These are phyloP conservation scores for Irpex sp. DNA, from an alignment of 1,284 basidiomycete species.

Conservation along the genomic window DNA sequence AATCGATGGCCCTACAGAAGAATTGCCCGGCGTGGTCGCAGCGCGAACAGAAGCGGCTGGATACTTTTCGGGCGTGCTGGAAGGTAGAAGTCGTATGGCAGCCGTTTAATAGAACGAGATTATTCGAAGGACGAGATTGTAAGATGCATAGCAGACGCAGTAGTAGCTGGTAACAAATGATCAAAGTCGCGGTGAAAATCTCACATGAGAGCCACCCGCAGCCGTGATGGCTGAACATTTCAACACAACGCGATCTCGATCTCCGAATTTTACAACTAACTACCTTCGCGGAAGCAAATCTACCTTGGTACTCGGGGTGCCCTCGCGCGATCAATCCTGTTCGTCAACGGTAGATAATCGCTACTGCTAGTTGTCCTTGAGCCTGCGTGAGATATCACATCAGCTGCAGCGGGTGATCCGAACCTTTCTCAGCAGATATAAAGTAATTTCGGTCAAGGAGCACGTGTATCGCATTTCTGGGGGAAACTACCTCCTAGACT, in stretches of 20 bases:
- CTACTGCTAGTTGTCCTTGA: background rate
- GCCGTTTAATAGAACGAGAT: background rate
- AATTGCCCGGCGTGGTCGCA: background rate
- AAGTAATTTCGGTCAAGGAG: background rate
- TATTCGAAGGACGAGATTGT: conserved; percentile 4
- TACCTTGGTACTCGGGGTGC: background rate
- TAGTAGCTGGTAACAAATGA: background rate
- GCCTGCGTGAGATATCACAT: no score
- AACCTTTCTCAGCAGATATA: no score
- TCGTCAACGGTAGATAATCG: background rate
- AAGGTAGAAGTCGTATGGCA: background rate
- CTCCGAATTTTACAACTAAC: conserved; percentile 19
- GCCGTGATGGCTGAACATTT: conserved; percentile 19
- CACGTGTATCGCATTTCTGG: background rate
- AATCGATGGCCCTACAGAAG: conserved; percentile 23
- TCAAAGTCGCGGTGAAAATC: conserved; percentile 5
- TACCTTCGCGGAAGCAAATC: conserved; percentile 34
- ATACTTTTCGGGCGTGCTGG: background rate
- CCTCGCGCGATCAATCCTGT: conserved; percentile 4
- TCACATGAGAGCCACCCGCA: background rate
- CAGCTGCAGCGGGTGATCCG: no score
- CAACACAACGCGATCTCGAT: conserved; percentile 21
- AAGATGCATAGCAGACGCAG: conserved; percentile 5
- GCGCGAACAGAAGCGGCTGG: conserved; percentile 2
- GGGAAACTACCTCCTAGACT: background rate